These are phyloP conservation scores for Penicillium riverlandense DNA, from an alignment of 495 filamentous ascomycete genomes.

Conservation along the genomic window DNA sequence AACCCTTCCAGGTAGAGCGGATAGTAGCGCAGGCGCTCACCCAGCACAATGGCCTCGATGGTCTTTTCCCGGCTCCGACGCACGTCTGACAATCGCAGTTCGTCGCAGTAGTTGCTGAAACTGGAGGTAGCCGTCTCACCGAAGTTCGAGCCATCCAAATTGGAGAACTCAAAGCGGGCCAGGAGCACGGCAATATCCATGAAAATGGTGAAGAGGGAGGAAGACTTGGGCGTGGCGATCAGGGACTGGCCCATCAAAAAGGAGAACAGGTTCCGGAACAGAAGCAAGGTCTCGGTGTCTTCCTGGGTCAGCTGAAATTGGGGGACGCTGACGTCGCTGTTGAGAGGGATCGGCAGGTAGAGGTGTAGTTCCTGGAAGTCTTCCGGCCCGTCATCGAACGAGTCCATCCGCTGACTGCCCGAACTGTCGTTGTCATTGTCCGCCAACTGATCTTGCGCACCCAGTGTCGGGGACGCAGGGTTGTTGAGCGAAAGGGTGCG, in stretches of 20 bases:
- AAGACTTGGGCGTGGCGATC: slow-evolving; percentile 62
- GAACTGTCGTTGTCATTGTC: slow-evolving; percentile 38
- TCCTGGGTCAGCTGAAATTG: slow-evolving; percentile 33
- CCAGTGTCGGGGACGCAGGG: slow-evolving; percentile 35
- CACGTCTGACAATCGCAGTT: slow-evolving; percentile 72
- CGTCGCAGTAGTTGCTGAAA: slow-evolving; percentile 70
- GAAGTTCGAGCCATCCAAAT: slow-evolving; percentile 71
- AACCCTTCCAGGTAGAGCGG: slow-evolving; percentile 86
- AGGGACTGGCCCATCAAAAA: slow-evolving; percentile 76
- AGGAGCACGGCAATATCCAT: slow-evolving; percentile 63
- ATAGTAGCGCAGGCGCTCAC: slow-evolving; percentile 75
- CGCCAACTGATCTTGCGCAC: slow-evolving; percentile 22
- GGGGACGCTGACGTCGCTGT: slow-evolving; percentile 38
- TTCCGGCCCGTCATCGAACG: slow-evolving; percentile 31
- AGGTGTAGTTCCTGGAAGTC: slow-evolving; percentile 56
- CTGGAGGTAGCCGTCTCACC: slow-evolving; percentile 71
- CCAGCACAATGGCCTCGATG: slow-evolving; percentile 79
- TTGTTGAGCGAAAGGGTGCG: slow-evolving; percentile 33
- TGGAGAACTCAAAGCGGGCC: slow-evolving; percentile 69
- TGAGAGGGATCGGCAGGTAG: slow-evolving; percentile 57
- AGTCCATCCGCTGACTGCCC: slow-evolving; percentile 35
- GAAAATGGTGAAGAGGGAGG: slow-evolving; percentile 67
- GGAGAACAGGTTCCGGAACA: slow-evolving; percentile 85
- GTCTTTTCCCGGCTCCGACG: slow-evolving; percentile 81
- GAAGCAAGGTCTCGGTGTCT: slow-evolving; percentile 63